Base-by-base conservation (phyloP, 305 asterid genomes). In the Fraxinus sp. region DNA sequence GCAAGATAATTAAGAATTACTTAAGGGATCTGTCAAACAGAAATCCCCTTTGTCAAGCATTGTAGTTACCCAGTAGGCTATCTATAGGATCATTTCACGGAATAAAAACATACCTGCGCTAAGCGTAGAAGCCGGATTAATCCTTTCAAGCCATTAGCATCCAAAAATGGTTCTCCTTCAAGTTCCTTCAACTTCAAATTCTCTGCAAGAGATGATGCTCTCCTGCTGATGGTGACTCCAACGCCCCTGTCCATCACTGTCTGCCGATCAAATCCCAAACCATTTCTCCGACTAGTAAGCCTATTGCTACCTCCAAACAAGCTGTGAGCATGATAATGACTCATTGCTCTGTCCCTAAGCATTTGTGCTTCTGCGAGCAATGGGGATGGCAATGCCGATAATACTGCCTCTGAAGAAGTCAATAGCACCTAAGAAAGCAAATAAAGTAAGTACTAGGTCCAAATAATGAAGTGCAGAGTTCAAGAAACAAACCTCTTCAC, bases 341-440 rank as follows among this genome's bases (percentile, higher is more conserved):
- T 97, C 97, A 95, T 90, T 85, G 98, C 98, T 87, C 99, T 94
- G 86, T 97, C 99, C 88, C 99, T 90, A 32, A 97, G 97, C 99
- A 93, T 90, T 87, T 97, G 99, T 28, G 99, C 99, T 94, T 97
- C 99, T 82, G 99, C 99, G 83, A 97, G 97, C 86, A 97, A 91
- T 1, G 98, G 97, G 85, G 99, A 97, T 33, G 99, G 99, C 90
- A 97, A 83, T 82, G 99, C 99, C 20, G 98, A 92, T 83, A 97
- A 89, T 80, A 97, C 92, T 82, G 99, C 97, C 89, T 97, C 99
- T 0, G 98, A 95, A 84, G 99, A 97, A 78, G 99, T 97, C 88
- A 97, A 90, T 77, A 97, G 97, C 77, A 97, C 99, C 99, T 97
- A 81, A 78, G 35, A 77, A 88, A 85, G 78, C 57, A 89, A 84